A percentile compares a stretch with the other conserved stretches of the same genome.
These are phyloP conservation scores for Lotus japonicus DNA, from an alignment of 306 rosid species.

Conservation along the genomic window DNA sequence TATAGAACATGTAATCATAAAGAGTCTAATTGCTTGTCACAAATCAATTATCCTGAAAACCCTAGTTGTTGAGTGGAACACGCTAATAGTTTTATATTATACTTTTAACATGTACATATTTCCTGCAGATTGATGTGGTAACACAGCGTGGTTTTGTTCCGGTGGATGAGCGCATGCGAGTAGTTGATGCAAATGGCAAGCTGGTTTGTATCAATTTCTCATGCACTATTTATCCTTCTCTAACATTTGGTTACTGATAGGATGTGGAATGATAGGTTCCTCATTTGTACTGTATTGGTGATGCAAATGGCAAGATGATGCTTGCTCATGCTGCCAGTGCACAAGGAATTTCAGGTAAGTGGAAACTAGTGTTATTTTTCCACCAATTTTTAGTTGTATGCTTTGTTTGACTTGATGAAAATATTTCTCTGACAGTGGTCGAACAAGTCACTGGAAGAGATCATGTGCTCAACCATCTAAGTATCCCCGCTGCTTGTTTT, in stretches of 20 bases:
- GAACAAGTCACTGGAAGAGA: slow-evolving; percentile 96
- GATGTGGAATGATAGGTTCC: slow-evolving; percentile 62
- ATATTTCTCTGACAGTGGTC: slow-evolving; percentile 48
- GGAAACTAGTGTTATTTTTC: slow-evolving; percentile 4
- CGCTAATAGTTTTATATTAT: too few species aligned
- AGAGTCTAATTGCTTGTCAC: too few species aligned
- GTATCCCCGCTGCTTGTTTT: slow-evolving; percentile 96
- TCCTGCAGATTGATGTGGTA: slow-evolving; percentile 65
- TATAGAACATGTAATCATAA: too few species aligned
- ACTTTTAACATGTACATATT: neutral
- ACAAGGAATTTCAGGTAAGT: slow-evolving; percentile 86
- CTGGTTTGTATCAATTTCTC: slow-evolving; percentile 47
- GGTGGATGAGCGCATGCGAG: slow-evolving; percentile 88
- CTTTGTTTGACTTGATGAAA: slow-evolving; percentile 5
- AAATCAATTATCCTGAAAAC: too few species aligned
- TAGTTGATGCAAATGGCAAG: slow-evolving; percentile 72
- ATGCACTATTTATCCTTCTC: neutral
- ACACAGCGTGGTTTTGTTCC: slow-evolving; percentile 92
- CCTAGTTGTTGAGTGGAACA: too few species aligned
- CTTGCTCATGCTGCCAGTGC: slow-evolving; percentile 99
- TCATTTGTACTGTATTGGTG: slow-evolving; percentile 84
- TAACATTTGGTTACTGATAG: slow-evolving; percentile 22
- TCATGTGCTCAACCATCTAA: slow-evolving; percentile 85
- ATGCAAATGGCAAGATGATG: slow-evolving; percentile 98
- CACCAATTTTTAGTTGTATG: neutral